Evolutionary conservation across 306 rosid genomes (phyloP).

Genomic region (Rosa persica): DNA sequence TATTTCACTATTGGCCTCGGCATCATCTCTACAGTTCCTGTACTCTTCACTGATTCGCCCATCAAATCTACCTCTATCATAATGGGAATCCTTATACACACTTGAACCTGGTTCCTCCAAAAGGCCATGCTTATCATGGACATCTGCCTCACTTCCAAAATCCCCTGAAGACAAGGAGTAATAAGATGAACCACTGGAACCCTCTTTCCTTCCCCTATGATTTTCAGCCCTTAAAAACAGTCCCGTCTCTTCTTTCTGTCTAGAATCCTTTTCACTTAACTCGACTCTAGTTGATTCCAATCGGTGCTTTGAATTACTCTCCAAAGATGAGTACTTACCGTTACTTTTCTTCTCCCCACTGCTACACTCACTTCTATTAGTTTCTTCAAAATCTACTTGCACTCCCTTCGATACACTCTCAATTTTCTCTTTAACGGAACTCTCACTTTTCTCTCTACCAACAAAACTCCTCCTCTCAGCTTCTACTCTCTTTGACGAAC

Average conservation of each 20-base stretch:
- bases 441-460: slow-evolving; percentile 39
- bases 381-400: slow-evolving; percentile 40
- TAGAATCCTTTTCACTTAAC: slow-evolving; percentile 37
- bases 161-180: slow-evolving; percentile 66
- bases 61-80: slow-evolving; percentile 28
- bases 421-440: neutral
- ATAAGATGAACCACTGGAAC: slow-evolving; percentile 84
- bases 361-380: slow-evolving; percentile 14
- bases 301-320: slow-evolving; percentile 20
- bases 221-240: slow-evolving; percentile 34
- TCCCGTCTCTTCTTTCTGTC: slow-evolving; percentile 32
- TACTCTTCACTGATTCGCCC: slow-evolving; percentile 40
- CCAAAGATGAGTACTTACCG: slow-evolving; percentile 7
- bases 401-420: slow-evolving; percentile 28
- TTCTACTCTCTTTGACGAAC: slow-evolving; percentile 39
- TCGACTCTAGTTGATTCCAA: slow-evolving; percentile 20
- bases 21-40: slow-evolving; percentile 28
- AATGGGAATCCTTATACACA: slow-evolving; percentile 38
- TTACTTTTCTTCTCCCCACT: slow-evolving; percentile 27
- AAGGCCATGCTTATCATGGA: slow-evolving; percentile 45
- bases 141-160: slow-evolving; percentile 61
- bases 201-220: slow-evolving; percentile 45
- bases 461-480: slow-evolving; percentile 32
- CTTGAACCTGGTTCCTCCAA: slow-evolving; percentile 46
- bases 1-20: slow-evolving; percentile 26